A percentile compares a stretch with the other conserved stretches of the same genome.
Evolutionary conservation across 2,329 filamentous ascomycete species (phyloP).

Genomic region (Colletotrichum eremochloae): DNA sequence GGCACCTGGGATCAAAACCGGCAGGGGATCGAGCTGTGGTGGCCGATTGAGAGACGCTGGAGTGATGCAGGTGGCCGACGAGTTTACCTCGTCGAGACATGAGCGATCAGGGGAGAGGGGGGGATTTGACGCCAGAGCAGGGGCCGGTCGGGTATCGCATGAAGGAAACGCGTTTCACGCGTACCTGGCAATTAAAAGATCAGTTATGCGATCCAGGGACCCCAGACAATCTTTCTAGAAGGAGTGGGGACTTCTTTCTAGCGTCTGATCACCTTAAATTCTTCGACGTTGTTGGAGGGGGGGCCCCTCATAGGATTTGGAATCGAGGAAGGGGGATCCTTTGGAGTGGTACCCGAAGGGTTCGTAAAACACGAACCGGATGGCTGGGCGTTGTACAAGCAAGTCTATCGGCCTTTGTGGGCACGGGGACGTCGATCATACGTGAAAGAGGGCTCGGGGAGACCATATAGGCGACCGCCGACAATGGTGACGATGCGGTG

Average conservation of each 20-base stretch:
- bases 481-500: constrained; percentile 10
- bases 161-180: constrained; percentile 60
- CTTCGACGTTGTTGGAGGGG: constrained; percentile 29
- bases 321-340: constrained; percentile 6
- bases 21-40: constrained; percentile 11
- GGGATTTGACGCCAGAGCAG: constrained; percentile 32
- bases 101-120: constrained; percentile 24
- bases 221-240: constrained; percentile 54
- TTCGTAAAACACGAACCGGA: constrained; percentile 28
- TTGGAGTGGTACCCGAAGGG: constrained; percentile 8
- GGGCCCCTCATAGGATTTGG: constrained; percentile 13
- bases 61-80: constrained; percentile 7
- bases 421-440: constrained; percentile 38
- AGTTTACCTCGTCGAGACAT: constrained; percentile 38
- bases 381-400: constrained; percentile 9
- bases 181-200: constrained; percentile 63
- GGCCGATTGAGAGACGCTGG: constrained; percentile 10
- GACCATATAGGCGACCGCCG: constrained; percentile 1
- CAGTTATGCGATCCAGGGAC: constrained; percentile 57
- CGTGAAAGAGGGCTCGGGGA: constrained; percentile 27
- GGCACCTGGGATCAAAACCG: constrained; percentile 30
- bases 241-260: constrained; percentile 52
- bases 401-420: constrained; percentile 26
- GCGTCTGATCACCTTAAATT: constrained; percentile 43
- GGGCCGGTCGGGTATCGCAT: constrained; percentile 54